Base-by-base conservation (phyloP, 805 yeast genomes). In the Candida sphagnicola region DNA sequence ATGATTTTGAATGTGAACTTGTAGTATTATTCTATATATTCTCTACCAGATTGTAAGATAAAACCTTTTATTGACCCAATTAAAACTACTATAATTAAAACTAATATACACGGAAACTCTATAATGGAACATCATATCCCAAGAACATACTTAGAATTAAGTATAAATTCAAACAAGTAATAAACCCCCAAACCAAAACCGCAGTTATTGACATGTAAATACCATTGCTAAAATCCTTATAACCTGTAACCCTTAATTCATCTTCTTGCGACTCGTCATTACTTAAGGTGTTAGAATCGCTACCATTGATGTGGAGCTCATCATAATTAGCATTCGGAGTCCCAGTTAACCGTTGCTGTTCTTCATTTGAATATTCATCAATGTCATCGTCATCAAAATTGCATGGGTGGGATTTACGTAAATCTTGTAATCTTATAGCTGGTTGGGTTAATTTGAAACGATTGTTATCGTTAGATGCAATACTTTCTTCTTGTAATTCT, bases 141-240 rank as follows among this genome's bases (percentile, higher is more conserved):
- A 58, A 39, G 2, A 54, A 16, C 47, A 54, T 43, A 35, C 59
- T 56, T 19, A 61, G 66, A 12, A 88, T 76, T 50, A 88, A 67
- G 64, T 83, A 87, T 42, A 82, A 63, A 53, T 88, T 88, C 51
- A 88, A 72, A 18, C 78, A 66, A 5, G 89, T 77, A 16, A 88
- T 85, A 17, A 80, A 70, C 1, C 75, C 75, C 88, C 95, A 88
- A 11, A 84, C 75, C 18, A 72, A 41, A 10, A 80, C 53, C 2
- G 93, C 86, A 1, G 67, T 34, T 31, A 70, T 56, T 3, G 84
- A 66, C 32, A 84, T 70, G 25, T 67, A 37, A 8, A 67, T 67
- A 13, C 86, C 77, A 56, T 85, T 85, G 51, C 90, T 82, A 74
- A 83, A 79, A 61, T 86, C 95, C 34, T 71, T 73, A 40, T 60